Percentiles rank a stretch among this genome's conserved stretches.
Conservation (phyloP, 768 basidiomycete species). For the Pulveroboletus sp. region DNA sequence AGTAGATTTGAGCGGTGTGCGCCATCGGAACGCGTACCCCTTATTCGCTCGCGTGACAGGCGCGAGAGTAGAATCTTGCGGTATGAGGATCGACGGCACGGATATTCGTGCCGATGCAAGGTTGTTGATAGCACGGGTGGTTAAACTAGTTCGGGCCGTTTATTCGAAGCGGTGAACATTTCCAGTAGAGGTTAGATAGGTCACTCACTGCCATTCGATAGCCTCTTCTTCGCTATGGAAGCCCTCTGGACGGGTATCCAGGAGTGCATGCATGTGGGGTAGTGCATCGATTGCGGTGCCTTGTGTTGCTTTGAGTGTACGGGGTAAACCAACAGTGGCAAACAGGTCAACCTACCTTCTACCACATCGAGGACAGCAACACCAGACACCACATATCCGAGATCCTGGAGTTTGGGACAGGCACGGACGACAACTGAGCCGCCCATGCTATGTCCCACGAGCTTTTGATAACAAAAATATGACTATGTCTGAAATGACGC, state of each 20-base stretch:
- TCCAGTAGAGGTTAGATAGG: neutral
- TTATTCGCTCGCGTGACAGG: constrained; percentile 26
- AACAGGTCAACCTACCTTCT: constrained; percentile 53
- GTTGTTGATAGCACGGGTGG: constrained; percentile 81
- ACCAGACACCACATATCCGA: constrained; percentile 68
- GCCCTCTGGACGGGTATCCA: constrained; percentile 80
- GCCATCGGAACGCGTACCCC: constrained; percentile 56
- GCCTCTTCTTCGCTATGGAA: constrained; percentile 83
- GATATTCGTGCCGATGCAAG: constrained; percentile 80
- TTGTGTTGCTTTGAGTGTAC: constrained; percentile 24
- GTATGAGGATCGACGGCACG: constrained; percentile 72
- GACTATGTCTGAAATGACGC: neutral
- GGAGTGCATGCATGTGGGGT: constrained; percentile 84
- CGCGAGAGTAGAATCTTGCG: constrained; percentile 36
- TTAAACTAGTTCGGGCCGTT: constrained; percentile 45
- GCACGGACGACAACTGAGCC: constrained; percentile 81
- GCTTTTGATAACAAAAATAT: constrained; percentile 36
- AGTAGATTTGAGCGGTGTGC: constrained; percentile 78
- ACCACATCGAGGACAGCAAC: constrained; percentile 85
- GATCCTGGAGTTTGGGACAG: constrained; percentile 60
- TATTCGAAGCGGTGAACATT: neutral
- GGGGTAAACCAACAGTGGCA: neutral
- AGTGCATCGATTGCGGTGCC: constrained; percentile 92
- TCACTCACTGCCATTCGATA: constrained; percentile 91
- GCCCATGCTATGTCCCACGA: constrained; percentile 96